Conservation (phyloP, 1,139 yeast genomes). For the Keqinozyma sinolaborantium region DNA sequence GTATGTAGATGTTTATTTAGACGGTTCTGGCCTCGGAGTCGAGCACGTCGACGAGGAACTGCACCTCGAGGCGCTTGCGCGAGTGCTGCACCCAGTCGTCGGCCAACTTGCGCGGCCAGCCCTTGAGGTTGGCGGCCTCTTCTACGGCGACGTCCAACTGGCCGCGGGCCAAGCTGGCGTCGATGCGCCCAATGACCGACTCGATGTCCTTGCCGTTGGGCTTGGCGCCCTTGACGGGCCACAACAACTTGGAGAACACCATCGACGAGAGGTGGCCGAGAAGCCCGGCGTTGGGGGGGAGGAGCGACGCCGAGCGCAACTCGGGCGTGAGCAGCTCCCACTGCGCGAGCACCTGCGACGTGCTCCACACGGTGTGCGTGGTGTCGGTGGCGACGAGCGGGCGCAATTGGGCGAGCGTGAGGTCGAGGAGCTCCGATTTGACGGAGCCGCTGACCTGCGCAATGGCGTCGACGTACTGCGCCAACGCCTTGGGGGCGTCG, state of each 20-base stretch:
- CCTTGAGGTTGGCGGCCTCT: conserved; percentile 85
- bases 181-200: conserved; percentile 83
- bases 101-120: conserved; percentile 90
- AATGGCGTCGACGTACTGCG: conserved; percentile 47
- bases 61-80: conserved; percentile 84
- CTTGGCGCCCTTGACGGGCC: conserved; percentile 55
- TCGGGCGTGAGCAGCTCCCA: conserved; percentile 82
- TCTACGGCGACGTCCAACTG: conserved; percentile 86
- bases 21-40: conserved; percentile 53
- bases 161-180: conserved; percentile 70
- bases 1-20: too few species aligned
- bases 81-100: conserved; percentile 90
- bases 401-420: conserved; percentile 34
- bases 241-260: conserved; percentile 70
- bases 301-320: conserved; percentile 79
- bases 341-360: conserved; percentile 65
- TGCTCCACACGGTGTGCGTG: conserved; percentile 57
- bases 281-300: conserved; percentile 94
- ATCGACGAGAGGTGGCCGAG: conserved; percentile 85
- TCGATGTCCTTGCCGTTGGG: conserved; percentile 81
- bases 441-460: conserved; percentile 38
- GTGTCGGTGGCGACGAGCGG: conserved; percentile 47
- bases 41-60: conserved; percentile 67
- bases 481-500: conserved; percentile 28
- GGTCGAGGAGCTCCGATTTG: conserved; percentile 38